Evolutionary conservation across 2,329 filamentous ascomycete genomes (phyloP).

Genomic region (Aspergillus phoenicis): DNA sequence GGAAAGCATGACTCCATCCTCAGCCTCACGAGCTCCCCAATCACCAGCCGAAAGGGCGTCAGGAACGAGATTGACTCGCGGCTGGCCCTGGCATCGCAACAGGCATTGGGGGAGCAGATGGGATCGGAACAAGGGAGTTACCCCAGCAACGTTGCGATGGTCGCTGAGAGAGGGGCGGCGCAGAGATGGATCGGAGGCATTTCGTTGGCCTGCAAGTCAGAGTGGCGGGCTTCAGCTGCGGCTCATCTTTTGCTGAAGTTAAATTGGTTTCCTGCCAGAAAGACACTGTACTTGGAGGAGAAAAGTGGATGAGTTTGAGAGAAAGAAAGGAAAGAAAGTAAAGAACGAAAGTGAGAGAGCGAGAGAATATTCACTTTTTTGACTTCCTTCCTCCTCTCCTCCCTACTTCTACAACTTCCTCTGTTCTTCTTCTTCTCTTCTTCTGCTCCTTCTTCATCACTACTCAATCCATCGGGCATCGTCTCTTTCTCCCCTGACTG

Average conservation of each 20-base stretch:
- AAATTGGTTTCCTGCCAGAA: too few relatives aligned
- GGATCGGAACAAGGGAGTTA: constrained; percentile 26
- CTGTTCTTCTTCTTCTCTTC: neutral
- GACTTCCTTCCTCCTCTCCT: too few relatives aligned
- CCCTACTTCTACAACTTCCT: neutral
- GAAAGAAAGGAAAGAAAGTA: too few relatives aligned
- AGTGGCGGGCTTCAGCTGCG: constrained; percentile 7
- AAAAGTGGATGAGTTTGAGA: too few relatives aligned
- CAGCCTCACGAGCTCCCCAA: constrained; percentile 15
- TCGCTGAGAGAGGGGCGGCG: constrained; percentile 6
- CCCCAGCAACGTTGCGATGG: constrained; percentile 19
- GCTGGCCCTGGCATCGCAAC: constrained; percentile 9
- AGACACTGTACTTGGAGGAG: too few relatives aligned
- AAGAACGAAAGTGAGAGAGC: too few relatives aligned
- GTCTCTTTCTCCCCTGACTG: neutral
- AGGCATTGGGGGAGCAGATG: constrained; percentile 4
- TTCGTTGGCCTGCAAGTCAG: constrained; percentile 5
- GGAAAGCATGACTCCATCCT: neutral
- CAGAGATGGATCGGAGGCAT: neutral
- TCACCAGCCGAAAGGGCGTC: constrained; percentile 5
- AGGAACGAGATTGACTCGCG: constrained; percentile 14
- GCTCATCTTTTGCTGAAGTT: neutral
- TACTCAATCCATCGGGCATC: neutral
- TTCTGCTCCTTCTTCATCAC: neutral
- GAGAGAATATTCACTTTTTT: too few relatives aligned